phyloP scores from a whole-genome alignment of 2,329 filamentous ascomycete species.

The Pseudocercospora pini-densiflorae region DNA sequence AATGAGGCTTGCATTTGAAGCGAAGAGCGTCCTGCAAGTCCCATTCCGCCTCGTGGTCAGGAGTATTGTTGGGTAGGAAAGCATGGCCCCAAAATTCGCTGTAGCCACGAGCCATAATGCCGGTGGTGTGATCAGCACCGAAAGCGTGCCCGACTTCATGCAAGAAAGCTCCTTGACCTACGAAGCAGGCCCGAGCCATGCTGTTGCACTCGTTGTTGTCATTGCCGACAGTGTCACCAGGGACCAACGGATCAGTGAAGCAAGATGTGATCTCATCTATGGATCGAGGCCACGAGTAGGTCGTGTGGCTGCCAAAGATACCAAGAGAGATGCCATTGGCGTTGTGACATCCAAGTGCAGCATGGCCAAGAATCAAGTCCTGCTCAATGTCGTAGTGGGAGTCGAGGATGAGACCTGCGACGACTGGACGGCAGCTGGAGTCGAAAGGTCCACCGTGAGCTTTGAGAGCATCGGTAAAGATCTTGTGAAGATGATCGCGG shows the following conservation, averaged over 20 bases:
- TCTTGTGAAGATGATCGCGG: constrained; percentile 28
- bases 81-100: constrained; percentile 49
- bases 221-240: constrained; percentile 38
- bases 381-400: constrained; percentile 35
- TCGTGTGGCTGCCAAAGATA: constrained; percentile 26
- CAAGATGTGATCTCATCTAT: constrained; percentile 34
- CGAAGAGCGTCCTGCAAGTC: constrained; percentile 40
- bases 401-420: constrained; percentile 41
- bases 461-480: constrained; percentile 36
- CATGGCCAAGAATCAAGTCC: constrained; percentile 33
- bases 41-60: constrained; percentile 39
- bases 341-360: constrained; percentile 36
- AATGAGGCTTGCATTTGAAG: constrained; percentile 36
- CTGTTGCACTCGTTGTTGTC: constrained; percentile 47
- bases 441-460: constrained; percentile 35
- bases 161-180: constrained; percentile 46
- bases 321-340: constrained; percentile 33
- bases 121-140: constrained; percentile 39
- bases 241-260: constrained; percentile 41
- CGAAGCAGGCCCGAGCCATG: constrained; percentile 53
- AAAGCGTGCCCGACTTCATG: constrained; percentile 46
- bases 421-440: constrained; percentile 32
- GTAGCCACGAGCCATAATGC: constrained; percentile 47
- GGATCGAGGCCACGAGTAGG: constrained; percentile 27
- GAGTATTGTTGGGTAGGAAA: constrained; percentile 42